phyloP scores from a whole-genome alignment of 768 basidiomycete species.

The Strobilomyces confusus region DNA sequence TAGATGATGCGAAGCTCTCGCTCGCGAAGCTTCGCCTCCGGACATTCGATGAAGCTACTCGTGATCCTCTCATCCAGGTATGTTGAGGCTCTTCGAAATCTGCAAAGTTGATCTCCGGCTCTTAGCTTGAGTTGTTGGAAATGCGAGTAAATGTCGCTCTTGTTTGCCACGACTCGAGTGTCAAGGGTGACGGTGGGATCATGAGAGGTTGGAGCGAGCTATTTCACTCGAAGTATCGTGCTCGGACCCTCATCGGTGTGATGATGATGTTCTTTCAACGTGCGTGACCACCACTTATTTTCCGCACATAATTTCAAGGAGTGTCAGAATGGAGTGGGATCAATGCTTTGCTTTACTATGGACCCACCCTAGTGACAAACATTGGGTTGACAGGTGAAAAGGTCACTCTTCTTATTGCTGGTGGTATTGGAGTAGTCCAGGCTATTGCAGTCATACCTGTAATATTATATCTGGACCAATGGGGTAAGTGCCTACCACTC shows the following conservation, averaged over 20 bases:
- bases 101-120: neutral
- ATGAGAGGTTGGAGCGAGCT: slow-evolving; percentile 51
- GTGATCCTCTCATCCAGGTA: slow-evolving; percentile 53
- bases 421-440: slow-evolving; percentile 77
- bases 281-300: slow-evolving; percentile 31
- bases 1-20: slow-evolving; percentile 54
- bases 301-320: neutral
- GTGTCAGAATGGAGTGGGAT: slow-evolving; percentile 80
- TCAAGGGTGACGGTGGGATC: slow-evolving; percentile 15
- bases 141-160: slow-evolving; percentile 67
- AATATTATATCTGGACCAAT: slow-evolving; percentile 63
- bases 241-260: slow-evolving; percentile 65
- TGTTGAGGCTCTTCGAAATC: neutral
- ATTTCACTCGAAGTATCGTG: slow-evolving; percentile 49
- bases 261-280: slow-evolving; percentile 84
- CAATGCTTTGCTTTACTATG: slow-evolving; percentile 80
- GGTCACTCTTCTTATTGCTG: slow-evolving; percentile 62
- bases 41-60: slow-evolving; percentile 39
- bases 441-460: slow-evolving; percentile 72
- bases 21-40: slow-evolving; percentile 52
- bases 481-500: slow-evolving; percentile 38
- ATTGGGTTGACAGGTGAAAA: slow-evolving; percentile 61
- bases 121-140: slow-evolving; percentile 67
- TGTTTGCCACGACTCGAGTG: slow-evolving; percentile 35
- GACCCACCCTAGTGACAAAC: slow-evolving; percentile 63